phyloP scores from a whole-genome alignment of 257 asterid species.

The Vinca minor region DNA sequence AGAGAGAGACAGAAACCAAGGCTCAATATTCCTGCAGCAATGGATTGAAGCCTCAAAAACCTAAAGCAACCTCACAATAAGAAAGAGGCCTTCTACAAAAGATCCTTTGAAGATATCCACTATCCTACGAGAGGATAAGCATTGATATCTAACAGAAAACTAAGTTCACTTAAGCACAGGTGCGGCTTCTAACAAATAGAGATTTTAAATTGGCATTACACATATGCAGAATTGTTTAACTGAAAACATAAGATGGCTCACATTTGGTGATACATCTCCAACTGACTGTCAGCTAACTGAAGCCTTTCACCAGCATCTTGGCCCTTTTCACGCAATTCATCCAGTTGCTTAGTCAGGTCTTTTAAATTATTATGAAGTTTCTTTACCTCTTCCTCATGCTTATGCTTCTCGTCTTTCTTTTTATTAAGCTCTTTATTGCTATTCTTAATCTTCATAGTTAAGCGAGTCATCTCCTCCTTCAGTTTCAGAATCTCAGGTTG shows the following conservation, averaged over 20 bases:
- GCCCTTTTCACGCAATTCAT: conserved; percentile 67
- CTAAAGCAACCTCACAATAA: background rate
- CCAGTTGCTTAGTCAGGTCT: conserved; percentile 70
- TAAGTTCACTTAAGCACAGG: background rate
- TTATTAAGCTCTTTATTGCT: conserved; percentile 66
- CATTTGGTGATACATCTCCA: conserved; percentile 90
- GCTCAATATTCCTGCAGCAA: background rate
- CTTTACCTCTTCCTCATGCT: conserved; percentile 57
- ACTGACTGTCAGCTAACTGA: conserved; percentile 90
- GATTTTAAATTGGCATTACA: conserved; percentile 8
- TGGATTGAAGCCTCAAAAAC: background rate
- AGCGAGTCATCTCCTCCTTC: conserved; percentile 80
- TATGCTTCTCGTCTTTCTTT: conserved; percentile 68
- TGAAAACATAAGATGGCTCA: conserved; percentile 31
- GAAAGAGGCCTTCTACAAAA: background rate
- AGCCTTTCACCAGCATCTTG: conserved; percentile 81
- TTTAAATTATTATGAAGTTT: conserved; percentile 76
- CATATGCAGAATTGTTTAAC: conserved; percentile 11
- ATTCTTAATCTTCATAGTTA: conserved; percentile 64
- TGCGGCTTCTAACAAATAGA: conserved; percentile 1
- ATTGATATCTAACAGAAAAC: conserved; percentile 1
- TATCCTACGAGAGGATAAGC: background rate
- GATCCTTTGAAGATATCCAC: background rate
- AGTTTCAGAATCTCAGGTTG: conserved; percentile 89
- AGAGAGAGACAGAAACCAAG: background rate